Evolutionary conservation across 768 basidiomycete genomes (phyloP).

Genomic region (Boletus subparvulus): DNA sequence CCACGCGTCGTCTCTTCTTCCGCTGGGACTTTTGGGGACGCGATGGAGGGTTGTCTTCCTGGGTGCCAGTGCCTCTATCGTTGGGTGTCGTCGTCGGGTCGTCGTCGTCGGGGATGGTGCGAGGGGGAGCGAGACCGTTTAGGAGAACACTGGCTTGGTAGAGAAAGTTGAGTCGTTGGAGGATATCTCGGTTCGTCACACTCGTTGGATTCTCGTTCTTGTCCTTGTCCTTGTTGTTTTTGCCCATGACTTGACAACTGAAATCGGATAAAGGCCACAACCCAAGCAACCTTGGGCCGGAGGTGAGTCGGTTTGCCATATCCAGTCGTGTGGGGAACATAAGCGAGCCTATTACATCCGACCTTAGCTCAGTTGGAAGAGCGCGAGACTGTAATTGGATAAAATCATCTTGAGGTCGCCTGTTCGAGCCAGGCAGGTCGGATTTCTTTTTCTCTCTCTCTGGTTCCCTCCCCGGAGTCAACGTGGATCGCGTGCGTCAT

Average conservation of each 20-base stretch:
- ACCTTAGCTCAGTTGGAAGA: slow-evolving; percentile 49
- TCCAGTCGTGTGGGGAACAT: neutral
- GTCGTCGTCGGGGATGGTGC: neutral
- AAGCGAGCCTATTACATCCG: neutral
- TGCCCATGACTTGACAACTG: slow-evolving; percentile 53
- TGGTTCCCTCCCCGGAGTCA: no score
- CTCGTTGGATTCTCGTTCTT: slow-evolving; percentile 58
- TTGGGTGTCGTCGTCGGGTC: neutral
- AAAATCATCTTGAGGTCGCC: slow-evolving; percentile 42
- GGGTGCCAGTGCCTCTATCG: neutral
- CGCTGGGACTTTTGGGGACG: neutral
- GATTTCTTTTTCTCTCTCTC: neutral
- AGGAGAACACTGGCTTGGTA: slow-evolving; percentile 78
- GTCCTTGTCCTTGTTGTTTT: slow-evolving; percentile 52
- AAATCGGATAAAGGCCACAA: neutral
- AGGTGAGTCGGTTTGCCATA: no score
- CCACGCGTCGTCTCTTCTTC: slow-evolving; percentile 29
- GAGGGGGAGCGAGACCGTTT: slow-evolving; percentile 34
- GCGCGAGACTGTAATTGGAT: slow-evolving; percentile 46
- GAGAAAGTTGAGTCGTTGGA: slow-evolving; percentile 83
- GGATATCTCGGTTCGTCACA: slow-evolving; percentile 67
- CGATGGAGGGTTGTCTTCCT: neutral
- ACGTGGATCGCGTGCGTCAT: no score
- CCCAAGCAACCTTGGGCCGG: no score
- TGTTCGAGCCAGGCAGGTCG: slow-evolving; percentile 40